Evolutionary conservation across 495 filamentous ascomycete species (phyloP).

Genomic region (Hypoxylon intermedium): DNA sequence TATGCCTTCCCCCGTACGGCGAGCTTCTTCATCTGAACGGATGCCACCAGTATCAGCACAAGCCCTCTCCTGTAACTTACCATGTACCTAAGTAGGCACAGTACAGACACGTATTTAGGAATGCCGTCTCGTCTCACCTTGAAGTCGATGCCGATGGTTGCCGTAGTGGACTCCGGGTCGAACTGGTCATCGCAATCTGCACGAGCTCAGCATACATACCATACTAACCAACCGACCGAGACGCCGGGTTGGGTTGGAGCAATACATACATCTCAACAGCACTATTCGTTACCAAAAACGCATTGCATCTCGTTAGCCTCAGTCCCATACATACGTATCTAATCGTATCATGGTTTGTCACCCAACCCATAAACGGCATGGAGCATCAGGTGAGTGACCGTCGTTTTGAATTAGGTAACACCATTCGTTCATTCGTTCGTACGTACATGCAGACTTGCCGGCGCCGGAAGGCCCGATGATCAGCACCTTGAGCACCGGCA

Average conservation of each 20-base stretch:
- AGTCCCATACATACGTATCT: not conserved
- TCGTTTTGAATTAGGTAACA: slow-evolving; percentile 1
- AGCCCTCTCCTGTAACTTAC: too few relatives aligned
- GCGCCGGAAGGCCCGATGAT: slow-evolving; percentile 62
- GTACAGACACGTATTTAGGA: too few relatives aligned
- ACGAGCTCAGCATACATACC: slow-evolving; percentile 3
- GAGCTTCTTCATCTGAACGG: slow-evolving; percentile 52
- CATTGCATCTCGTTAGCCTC: slow-evolving; percentile 22
- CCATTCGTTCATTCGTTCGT: too few relatives aligned
- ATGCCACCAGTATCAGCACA: not conserved
- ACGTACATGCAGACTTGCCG: slow-evolving; percentile 62
- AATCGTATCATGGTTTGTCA: too few relatives aligned
- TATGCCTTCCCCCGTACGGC: slow-evolving; percentile 62
- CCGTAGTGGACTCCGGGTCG: slow-evolving; percentile 62
- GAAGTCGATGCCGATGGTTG: slow-evolving; percentile 69
- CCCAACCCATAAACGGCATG: too few relatives aligned
- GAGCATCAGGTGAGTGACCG: too few relatives aligned
- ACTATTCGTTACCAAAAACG: slow-evolving; percentile 17
- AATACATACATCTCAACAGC: slow-evolving; percentile 51
- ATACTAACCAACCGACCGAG: not conserved
- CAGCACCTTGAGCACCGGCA: slow-evolving; percentile 60
- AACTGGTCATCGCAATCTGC: slow-evolving; percentile 67
- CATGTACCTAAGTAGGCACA: too few relatives aligned
- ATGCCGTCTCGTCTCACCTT: slow-evolving; percentile 49
- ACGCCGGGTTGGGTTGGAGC: not conserved